Evolutionary conservation across 1,284 basidiomycete species (phyloP).

Genomic region (Butyriboletus appendiculatus): DNA sequence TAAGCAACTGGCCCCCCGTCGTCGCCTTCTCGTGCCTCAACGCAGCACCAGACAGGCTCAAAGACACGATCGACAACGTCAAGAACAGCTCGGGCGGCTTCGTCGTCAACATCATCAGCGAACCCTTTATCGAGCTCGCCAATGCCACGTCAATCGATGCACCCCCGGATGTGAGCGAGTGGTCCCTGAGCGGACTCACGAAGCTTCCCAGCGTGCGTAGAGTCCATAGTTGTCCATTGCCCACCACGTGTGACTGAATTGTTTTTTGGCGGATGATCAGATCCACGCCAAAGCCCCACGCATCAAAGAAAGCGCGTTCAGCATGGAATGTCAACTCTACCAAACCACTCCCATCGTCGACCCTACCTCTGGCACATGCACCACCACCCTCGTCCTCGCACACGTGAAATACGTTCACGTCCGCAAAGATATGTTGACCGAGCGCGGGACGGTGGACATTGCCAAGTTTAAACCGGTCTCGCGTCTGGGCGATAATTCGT

Average conservation of each 20-base stretch:
- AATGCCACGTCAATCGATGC: slow-evolving; percentile 62
- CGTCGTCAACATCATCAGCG: slow-evolving; percentile 69
- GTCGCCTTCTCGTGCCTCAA: slow-evolving; percentile 43
- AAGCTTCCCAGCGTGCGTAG: slow-evolving; percentile 48
- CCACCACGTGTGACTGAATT: not conserved
- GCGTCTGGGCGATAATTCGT: slow-evolving; percentile 58
- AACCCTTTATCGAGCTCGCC: slow-evolving; percentile 64
- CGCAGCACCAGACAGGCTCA: slow-evolving; percentile 8
- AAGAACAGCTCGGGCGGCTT: slow-evolving; percentile 53
- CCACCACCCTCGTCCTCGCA: slow-evolving; percentile 54
- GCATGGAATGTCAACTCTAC: slow-evolving; percentile 64
- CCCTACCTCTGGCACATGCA: slow-evolving; percentile 33
- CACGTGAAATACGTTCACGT: slow-evolving; percentile 61
- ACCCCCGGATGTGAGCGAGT: slow-evolving; percentile 60
- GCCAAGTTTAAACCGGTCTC: slow-evolving; percentile 53
- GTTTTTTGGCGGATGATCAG: slow-evolving; percentile 10
- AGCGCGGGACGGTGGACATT: slow-evolving; percentile 46
- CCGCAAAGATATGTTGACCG: slow-evolving; percentile 45
- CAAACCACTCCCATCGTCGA: slow-evolving; percentile 46
- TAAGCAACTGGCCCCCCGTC: slow-evolving; percentile 39
- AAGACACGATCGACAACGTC: slow-evolving; percentile 46
- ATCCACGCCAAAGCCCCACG: slow-evolving; percentile 56
- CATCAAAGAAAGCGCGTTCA: slow-evolving; percentile 68
- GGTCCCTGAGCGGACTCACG: slow-evolving; percentile 64
- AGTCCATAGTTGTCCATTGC: too few relatives aligned